Percentiles rank a stretch among this genome's conserved stretches.
phyloP scores from a whole-genome alignment of 2,329 filamentous ascomycete genomes.

The Amauroascus verrucosus region DNA sequence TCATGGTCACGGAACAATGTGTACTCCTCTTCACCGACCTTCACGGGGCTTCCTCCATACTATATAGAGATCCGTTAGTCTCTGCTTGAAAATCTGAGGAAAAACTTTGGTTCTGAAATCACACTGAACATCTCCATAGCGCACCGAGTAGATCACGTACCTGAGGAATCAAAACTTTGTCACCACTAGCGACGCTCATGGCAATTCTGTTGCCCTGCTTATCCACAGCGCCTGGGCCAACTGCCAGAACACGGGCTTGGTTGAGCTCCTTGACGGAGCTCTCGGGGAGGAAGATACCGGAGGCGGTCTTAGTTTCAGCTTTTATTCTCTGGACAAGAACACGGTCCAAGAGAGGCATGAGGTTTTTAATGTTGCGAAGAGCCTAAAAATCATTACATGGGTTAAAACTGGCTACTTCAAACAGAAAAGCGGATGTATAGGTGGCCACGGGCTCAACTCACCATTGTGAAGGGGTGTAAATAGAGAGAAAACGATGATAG shows the following conservation, averaged over 20 bases:
- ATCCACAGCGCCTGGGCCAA: conserved; percentile 79
- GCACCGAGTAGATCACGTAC: conserved; percentile 43
- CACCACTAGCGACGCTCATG: conserved; percentile 71
- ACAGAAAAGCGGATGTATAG: neutral
- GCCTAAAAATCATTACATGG: conserved; percentile 32
- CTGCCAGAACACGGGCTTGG: conserved; percentile 90
- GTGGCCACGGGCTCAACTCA: conserved; percentile 1
- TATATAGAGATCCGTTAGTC: conserved; percentile 29
- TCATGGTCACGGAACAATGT: conserved; percentile 94
- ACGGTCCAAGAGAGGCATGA: conserved; percentile 92
- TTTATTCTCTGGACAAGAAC: conserved; percentile 97
- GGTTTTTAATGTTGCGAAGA: conserved; percentile 89
- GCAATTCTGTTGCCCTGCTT: conserved; percentile 80
- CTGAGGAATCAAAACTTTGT: conserved; percentile 92
- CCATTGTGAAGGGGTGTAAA: conserved; percentile 11
- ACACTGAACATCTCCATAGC: neutral
- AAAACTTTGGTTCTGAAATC: neutral
- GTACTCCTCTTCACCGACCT: conserved; percentile 96
- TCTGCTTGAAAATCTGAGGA: neutral
- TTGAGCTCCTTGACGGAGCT: conserved; percentile 96
- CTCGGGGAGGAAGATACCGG: conserved; percentile 96
- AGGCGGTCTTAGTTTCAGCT: conserved; percentile 90
- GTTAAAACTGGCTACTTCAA: neutral
- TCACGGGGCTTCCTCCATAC: conserved; percentile 90
- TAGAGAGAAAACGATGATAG: neutral